Evolutionary conservation across 345 rosid species (phyloP), one percentile per base, ranked within the genome.

Genomic region (Citrus maxima): DNA sequence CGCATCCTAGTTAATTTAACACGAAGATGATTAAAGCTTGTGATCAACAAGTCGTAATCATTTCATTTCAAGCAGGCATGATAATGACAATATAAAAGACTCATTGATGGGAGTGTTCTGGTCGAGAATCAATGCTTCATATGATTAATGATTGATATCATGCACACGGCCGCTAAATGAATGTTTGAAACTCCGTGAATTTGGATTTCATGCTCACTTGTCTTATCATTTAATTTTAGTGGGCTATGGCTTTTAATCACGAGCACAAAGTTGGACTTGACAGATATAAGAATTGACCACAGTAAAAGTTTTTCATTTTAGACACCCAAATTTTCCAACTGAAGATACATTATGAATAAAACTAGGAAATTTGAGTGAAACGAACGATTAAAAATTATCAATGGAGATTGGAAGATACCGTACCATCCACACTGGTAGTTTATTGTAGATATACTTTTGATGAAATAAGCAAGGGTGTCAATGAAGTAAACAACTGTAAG

Each of bases 231-330:
- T 13, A 3, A 46, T 13, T 27, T 42, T 62, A 28, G 68, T 61
- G 59, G 69, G 40, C 25, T 27, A 10, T 46, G 18, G 67, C 76
- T 24, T 21, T 8, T 46, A 13, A 46, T 46, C 51, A 46, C 18
- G 35, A 34, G 10, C 27, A 32, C 13, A 72, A 42, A 46, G 51
- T 46, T 46, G 51, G 87, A 81, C 37, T 76, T 79, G 86, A 83
- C 85, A 62, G 30, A 46, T 77, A 18, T 4, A 72, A 54, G 56
- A 51, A 51, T 4, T 51, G 56, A 51, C 1, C 6, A 0, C 56
- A 18, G 6, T 18, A 18, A 0, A 40, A 40, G 46, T 16, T 51
- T 4, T 18, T 51, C 0, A 0, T 51, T 18, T 18, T 18, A 2
- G 56, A 18, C 22, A 1, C 58, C 58, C 8, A 18, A 54, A 0